Conservation (phyloP, 768 basidiomycete species). For the Leccinum truebloodii region DNA sequence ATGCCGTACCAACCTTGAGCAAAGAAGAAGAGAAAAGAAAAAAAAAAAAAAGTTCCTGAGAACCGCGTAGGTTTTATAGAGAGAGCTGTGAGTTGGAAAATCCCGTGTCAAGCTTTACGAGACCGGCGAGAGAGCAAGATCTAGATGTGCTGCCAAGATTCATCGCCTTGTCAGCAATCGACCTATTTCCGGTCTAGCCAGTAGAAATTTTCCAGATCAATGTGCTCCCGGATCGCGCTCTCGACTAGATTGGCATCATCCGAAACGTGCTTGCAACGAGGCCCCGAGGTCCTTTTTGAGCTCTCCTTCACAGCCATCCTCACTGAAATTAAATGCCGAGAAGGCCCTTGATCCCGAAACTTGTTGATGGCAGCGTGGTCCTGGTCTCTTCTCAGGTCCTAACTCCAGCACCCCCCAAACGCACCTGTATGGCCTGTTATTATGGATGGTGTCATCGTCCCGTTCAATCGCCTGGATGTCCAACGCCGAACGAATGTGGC, state of each 20-base stretch:
- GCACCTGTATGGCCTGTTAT: slow-evolving; percentile 9
- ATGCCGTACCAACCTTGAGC: slow-evolving; percentile 1
- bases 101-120: slow-evolving; percentile 31
- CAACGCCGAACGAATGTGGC: neutral
- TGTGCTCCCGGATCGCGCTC: slow-evolving; percentile 19
- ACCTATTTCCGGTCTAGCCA: slow-evolving; percentile 33
- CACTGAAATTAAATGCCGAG: slow-evolving; percentile 28
- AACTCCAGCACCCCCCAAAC: slow-evolving; percentile 4
- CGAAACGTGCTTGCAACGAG: slow-evolving; percentile 34
- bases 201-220: slow-evolving; percentile 16
- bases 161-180: slow-evolving; percentile 15
- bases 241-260: slow-evolving; percentile 31
- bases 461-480: neutral
- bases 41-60: neutral
- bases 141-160: slow-evolving; percentile 18
- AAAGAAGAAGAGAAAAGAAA: slow-evolving; percentile 13
- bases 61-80: slow-evolving; percentile 26
- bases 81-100: slow-evolving; percentile 19
- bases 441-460: neutral
- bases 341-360: slow-evolving; percentile 7
- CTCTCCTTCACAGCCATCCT: slow-evolving; percentile 10
- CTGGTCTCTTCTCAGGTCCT: slow-evolving; percentile 3
- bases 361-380: slow-evolving; percentile 13
- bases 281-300: slow-evolving; percentile 8
- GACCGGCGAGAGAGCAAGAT: slow-evolving; percentile 20